Evolutionary conservation across 768 basidiomycete genomes (phyloP), one percentile per base, ranked within the genome.

Genomic region (Kondoa malvinella): DNA sequence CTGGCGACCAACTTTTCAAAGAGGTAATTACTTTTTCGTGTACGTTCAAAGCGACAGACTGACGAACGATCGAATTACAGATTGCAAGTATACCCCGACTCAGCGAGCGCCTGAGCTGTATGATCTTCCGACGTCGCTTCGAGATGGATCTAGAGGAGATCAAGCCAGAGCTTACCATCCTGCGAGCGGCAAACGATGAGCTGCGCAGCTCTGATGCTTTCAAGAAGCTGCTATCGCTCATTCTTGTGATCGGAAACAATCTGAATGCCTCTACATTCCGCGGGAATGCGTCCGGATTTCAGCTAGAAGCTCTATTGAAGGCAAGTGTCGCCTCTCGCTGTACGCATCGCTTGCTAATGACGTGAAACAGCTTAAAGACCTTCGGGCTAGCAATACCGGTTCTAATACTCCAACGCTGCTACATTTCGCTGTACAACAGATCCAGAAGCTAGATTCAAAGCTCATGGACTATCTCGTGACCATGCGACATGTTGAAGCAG

Each of bases 131-230:
- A 14, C 81, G 84, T n/a, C 85, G 84, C 71, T 81, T 94, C 16
- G 88, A 92, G 62, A 74, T 90, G 57, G 88, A 89, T 56, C 80
- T 91, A 34, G 87, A 85, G 68, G 91, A 96, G 78, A 81, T 88
- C 40, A 82, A 86, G 26, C 88, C 89, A 0, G 90, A 94, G 69
- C 76, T 96, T 15, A 82, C 85, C 71, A 85, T 84, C 8, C 73
- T 94, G 26, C 82, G 84, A 56, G 82, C 82, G 66, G 89, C 89
- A 0, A 85, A 83, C 50, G 79, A 79, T 21, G 87, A 94, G 74
- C 76, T 94, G 29, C 83, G 82, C 26, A 75, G 78, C 1, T 89
- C 87, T 1, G 62, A 67, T 3, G 82, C 81, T 70, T 87, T 94
- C 77, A 87, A 83, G 76, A 80, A 81, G 62, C 82, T 86, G 1